Evolutionary conservation across 2,329 filamentous ascomycete genomes (phyloP).

Genomic region (Xenosphaeropsis pyriputrescens): DNA sequence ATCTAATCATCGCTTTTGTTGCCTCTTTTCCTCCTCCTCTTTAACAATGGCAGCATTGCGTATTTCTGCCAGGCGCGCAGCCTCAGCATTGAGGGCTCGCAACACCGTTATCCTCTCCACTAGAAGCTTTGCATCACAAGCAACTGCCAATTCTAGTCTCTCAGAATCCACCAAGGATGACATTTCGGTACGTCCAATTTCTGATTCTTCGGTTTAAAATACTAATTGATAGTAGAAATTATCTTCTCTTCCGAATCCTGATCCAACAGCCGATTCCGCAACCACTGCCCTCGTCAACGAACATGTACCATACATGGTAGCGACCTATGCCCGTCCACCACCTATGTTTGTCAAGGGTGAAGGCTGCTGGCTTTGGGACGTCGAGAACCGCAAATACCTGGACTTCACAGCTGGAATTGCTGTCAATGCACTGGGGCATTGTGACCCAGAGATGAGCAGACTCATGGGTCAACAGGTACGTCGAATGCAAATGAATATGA

Average conservation of each 20-base stretch:
- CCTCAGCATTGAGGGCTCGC: slow-evolving; percentile 11
- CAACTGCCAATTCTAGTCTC: slow-evolving; percentile 21
- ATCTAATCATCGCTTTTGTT: no score
- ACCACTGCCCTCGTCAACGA: slow-evolving; percentile 63
- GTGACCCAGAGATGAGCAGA: slow-evolving; percentile 62
- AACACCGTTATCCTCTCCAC: slow-evolving; percentile 10
- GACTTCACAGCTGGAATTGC: slow-evolving; percentile 96
- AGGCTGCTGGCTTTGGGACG: slow-evolving; percentile 80
- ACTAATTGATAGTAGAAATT: slow-evolving; percentile 6
- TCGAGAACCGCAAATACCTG: slow-evolving; percentile 78
- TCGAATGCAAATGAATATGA: no score
- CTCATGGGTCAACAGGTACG: slow-evolving; percentile 64
- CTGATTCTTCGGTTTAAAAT: not conserved
- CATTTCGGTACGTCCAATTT: slow-evolving; percentile 18
- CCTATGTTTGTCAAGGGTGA: slow-evolving; percentile 82
- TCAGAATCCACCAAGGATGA: slow-evolving; percentile 19
- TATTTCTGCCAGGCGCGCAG: slow-evolving; percentile 13
- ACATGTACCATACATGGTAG: slow-evolving; percentile 80
- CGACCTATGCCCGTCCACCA: slow-evolving; percentile 81
- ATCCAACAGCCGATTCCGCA: slow-evolving; percentile 58
- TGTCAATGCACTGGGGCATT: slow-evolving; percentile 85
- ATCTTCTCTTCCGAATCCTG: slow-evolving; percentile 45
- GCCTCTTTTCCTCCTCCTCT: no score
- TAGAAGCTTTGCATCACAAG: slow-evolving; percentile 14
- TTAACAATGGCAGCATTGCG: slow-evolving; percentile 1